Conservation (phyloP, 2,329 filamentous ascomycete species). For the Aureobasidium sp. region DNA sequence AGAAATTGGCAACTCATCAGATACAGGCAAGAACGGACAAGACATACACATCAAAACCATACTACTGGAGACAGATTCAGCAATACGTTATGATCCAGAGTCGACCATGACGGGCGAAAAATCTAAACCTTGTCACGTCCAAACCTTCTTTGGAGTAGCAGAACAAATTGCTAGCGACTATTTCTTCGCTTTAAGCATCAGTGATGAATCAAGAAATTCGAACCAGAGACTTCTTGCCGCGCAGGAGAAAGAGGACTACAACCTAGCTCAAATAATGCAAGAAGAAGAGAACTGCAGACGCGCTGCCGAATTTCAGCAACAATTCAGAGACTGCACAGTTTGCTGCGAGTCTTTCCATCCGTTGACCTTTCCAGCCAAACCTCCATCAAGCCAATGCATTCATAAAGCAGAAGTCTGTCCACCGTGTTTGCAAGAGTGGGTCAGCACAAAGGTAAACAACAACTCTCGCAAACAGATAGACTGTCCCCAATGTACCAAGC, state of each 20-base stretch:
- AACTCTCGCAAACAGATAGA: slow-evolving; percentile 42
- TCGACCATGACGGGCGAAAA: too few relatives aligned
- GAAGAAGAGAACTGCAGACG: neutral
- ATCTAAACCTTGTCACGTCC: too few relatives aligned
- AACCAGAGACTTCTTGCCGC: neutral
- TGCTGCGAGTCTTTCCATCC: slow-evolving; percentile 30
- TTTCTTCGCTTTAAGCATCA: neutral
- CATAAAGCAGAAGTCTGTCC: slow-evolving; percentile 32
- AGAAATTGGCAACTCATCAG: too few relatives aligned
- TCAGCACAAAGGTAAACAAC: slow-evolving; percentile 30
- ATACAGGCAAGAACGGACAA: too few relatives aligned
- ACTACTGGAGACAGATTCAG: too few relatives aligned
- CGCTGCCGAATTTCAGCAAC: neutral
- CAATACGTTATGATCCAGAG: too few relatives aligned
- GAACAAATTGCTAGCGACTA: neutral
- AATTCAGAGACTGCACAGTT: slow-evolving; percentile 28
- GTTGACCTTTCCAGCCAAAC: slow-evolving; percentile 28
- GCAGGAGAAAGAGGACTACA: neutral
- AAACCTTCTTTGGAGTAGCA: too few relatives aligned
- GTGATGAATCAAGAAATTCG: neutral
- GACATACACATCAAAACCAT: too few relatives aligned
- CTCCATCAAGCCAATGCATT: slow-evolving; percentile 30
- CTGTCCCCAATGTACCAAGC: slow-evolving; percentile 47
- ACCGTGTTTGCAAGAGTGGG: slow-evolving; percentile 35
- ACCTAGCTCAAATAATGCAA: neutral